These are phyloP conservation scores for Carallia brachiata DNA, from an alignment of 345 rosid genomes.

Conservation along the genomic window DNA sequence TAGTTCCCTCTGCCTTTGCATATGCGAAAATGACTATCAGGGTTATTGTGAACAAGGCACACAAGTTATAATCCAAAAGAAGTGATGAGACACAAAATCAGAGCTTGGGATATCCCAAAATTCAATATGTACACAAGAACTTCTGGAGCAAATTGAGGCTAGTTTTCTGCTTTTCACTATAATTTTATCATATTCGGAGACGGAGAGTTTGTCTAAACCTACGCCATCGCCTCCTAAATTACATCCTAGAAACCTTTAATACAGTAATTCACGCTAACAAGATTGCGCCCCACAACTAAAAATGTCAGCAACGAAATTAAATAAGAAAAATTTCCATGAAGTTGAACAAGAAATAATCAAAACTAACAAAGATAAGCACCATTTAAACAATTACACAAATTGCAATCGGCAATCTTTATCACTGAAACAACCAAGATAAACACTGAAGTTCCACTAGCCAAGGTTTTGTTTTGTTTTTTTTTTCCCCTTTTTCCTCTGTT, in stretches of 20 bases:
- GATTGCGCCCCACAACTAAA: no score
- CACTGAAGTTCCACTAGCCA: not conserved
- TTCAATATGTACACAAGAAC: not conserved
- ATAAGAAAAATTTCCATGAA: no score
- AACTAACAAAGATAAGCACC: not conserved
- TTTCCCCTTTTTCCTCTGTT: not conserved
- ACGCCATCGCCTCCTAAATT: no score
- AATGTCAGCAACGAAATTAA: no score
- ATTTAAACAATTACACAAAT: not conserved
- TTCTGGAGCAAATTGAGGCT: no score
- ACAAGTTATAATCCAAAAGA: no score
- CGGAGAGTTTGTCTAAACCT: no score
- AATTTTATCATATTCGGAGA: no score
- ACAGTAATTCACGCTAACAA: no score
- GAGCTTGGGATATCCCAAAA: not conserved
- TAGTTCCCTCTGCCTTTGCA: constrained; percentile 69
- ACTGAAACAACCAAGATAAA: not conserved
- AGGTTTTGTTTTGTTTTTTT: not conserved
- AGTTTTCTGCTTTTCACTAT: no score
- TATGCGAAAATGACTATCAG: constrained; percentile 7
- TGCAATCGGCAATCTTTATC: not conserved
- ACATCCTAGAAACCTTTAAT: no score
- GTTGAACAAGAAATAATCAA: no score
- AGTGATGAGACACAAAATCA: constrained; percentile 1
- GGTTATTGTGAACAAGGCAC: not conserved